Evolutionary conservation across 768 basidiomycete species (phyloP).

Genomic region (Phanerochaete sordida): DNA sequence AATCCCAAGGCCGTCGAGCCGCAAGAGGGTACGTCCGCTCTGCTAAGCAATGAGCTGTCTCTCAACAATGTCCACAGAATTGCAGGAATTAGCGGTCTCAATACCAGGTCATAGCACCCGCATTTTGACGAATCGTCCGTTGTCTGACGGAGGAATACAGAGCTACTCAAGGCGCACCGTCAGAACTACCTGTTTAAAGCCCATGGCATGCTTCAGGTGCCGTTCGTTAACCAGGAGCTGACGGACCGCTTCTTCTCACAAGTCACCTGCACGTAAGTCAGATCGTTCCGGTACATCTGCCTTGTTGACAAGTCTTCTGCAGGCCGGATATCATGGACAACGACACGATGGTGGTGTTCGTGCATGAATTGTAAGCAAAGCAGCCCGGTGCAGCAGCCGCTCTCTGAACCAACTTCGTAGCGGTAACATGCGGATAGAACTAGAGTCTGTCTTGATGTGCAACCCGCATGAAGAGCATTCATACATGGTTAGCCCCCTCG

Average conservation of each 20-base stretch:
- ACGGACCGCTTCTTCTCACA: slow-evolving; percentile 77
- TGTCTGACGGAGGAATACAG: slow-evolving; percentile 32
- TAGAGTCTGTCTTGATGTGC: slow-evolving; percentile 68
- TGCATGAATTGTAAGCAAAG: slow-evolving; percentile 86
- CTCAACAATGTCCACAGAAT: slow-evolving; percentile 35
- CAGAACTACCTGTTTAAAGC: slow-evolving; percentile 75
- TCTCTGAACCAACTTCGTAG: slow-evolving; percentile 35
- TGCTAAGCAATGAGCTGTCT: not conserved
- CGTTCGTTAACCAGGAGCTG: slow-evolving; percentile 62
- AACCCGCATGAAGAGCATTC: slow-evolving; percentile 79
- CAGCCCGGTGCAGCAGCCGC: not conserved
- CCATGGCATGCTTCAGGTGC: slow-evolving; percentile 78
- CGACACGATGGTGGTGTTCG: slow-evolving; percentile 76
- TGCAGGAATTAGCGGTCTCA: slow-evolving; percentile 59
- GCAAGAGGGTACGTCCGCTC: slow-evolving; percentile 52
- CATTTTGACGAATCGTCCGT: not conserved
- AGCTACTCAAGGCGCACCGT: slow-evolving; percentile 88
- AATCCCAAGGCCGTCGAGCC: slow-evolving; percentile 82
- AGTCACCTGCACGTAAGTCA: slow-evolving; percentile 82
- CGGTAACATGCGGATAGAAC: slow-evolving; percentile 83
- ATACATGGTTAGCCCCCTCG: slow-evolving; percentile 58
- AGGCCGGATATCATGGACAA: slow-evolving; percentile 80
- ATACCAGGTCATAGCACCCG: slow-evolving; percentile 55
- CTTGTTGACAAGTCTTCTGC: not conserved
- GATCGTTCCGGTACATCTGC: not conserved